Evolutionary conservation across 2,329 filamentous ascomycete species (phyloP).

Genomic region (Penicillium sp.): DNA sequence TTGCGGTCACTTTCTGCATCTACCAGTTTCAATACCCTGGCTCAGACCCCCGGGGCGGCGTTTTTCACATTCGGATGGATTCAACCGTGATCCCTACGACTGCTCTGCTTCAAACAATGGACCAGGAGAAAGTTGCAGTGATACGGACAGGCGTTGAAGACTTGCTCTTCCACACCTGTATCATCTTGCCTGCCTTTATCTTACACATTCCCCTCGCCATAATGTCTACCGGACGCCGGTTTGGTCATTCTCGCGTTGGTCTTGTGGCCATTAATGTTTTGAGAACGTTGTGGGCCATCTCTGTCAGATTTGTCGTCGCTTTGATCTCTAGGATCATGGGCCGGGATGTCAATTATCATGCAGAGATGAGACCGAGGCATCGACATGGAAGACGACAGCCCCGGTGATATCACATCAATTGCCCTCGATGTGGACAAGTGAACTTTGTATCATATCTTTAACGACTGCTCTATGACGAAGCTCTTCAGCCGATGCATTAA

Average conservation of each 20-base stretch:
- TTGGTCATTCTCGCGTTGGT: constrained; percentile 7
- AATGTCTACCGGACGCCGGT: constrained; percentile 3
- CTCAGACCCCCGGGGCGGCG: not conserved
- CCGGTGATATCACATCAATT: not conserved
- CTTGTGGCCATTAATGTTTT: constrained; percentile 4
- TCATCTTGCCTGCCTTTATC: constrained; percentile 13
- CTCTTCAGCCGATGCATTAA: too few species aligned
- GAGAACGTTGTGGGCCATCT: constrained; percentile 5
- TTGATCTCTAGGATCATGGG: not conserved
- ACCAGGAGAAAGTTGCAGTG: constrained; percentile 2
- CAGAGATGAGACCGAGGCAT: too few species aligned
- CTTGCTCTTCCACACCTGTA: constrained; percentile 11
- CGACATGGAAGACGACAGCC: too few species aligned
- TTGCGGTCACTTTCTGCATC: constrained; percentile 7
- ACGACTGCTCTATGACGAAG: too few species aligned
- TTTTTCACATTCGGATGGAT: not conserved
- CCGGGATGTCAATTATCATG: too few species aligned
- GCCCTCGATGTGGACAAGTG: not conserved
- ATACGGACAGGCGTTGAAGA: constrained; percentile 6
- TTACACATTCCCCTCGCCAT: constrained; percentile 6
- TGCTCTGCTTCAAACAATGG: constrained; percentile 1
- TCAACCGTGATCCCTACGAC: not conserved
- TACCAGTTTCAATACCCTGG: not conserved
- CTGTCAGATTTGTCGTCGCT: not conserved
- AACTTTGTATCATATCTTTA: too few species aligned